A percentile compares a stretch with the other conserved stretches of the same genome.
Conservation (phyloP, 305 asterid genomes). For the Fraxinus nigra region DNA sequence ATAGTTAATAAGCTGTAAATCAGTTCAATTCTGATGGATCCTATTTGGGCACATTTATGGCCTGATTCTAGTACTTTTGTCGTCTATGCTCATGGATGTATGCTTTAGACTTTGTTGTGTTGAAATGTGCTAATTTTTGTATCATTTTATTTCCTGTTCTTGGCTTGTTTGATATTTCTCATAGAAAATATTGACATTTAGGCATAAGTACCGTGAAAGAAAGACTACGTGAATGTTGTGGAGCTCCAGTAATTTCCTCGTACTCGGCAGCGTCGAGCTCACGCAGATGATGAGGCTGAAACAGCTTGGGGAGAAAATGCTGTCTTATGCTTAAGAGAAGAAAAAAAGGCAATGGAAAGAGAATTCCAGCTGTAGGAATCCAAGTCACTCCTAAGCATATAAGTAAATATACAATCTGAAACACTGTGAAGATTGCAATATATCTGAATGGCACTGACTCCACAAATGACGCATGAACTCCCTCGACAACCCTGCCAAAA, state of each 20-base stretch:
- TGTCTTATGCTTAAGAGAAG: constrained; percentile 22
- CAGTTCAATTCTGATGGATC: not conserved
- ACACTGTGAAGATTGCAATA: constrained; percentile 15
- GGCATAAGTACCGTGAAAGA: not conserved
- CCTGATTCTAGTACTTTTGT: not conserved
- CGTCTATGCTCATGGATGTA: not conserved
- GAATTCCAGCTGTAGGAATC: constrained; percentile 24
- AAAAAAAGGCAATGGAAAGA: constrained; percentile 21
- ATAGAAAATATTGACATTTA: not conserved
- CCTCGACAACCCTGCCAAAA: constrained; percentile 16
- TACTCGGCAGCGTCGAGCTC: constrained; percentile 22
- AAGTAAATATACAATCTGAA: constrained; percentile 16
- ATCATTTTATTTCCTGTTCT: not conserved
- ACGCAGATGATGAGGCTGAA: not conserved
- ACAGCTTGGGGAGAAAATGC: constrained; percentile 15
- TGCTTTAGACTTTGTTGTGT: not conserved
- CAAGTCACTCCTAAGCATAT: constrained; percentile 18
- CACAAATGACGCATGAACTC: constrained; percentile 21
- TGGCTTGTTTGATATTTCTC: constrained; percentile 21
- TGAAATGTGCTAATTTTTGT: not conserved
- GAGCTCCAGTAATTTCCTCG: constrained; percentile 19
- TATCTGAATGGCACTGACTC: constrained; percentile 20
- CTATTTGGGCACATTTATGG: not conserved
- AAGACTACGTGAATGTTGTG: not conserved
- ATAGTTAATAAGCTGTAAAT: not conserved